Evolutionary conservation across 257 asterid species (phyloP).

Genomic region (Ajuga chamaepitys): DNA sequence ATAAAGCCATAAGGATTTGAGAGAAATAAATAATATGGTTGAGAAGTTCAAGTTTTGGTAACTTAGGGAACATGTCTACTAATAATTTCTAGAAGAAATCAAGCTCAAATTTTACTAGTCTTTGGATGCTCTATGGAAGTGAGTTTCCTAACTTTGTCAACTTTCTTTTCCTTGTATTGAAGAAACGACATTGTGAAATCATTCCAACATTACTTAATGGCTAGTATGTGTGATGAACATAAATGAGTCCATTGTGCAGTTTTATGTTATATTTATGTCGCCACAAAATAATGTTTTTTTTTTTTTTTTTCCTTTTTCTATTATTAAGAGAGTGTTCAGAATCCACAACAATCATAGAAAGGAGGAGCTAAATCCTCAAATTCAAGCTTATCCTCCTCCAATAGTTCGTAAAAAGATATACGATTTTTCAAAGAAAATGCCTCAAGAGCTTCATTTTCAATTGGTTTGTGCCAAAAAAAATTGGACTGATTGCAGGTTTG

Average conservation of each 20-base stretch:
- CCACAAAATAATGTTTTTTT: neutral
- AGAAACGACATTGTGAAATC: neutral
- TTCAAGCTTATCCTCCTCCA: constrained; percentile 56
- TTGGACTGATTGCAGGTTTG: constrained; percentile 27
- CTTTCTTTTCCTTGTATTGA: neutral
- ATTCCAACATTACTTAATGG: neutral
- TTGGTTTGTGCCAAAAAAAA: constrained; percentile 30
- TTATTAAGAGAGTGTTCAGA: constrained; percentile 53
- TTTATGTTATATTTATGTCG: neutral
- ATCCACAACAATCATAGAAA: constrained; percentile 13
- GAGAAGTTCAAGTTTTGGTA: too few species aligned
- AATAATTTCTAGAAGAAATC: too few species aligned
- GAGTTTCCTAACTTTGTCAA: constrained; percentile 15
- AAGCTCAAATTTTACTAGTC: too few species aligned
- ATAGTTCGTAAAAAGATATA: constrained; percentile 33
- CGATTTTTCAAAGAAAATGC: constrained; percentile 51
- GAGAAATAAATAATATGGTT: too few species aligned
- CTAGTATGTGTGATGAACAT: neutral
- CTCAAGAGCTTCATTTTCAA: constrained; percentile 44
- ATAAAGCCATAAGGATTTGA: too few species aligned
- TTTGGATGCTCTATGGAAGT: constrained; percentile 54
- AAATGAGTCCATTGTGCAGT: neutral
- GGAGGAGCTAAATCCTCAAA: constrained; percentile 17
- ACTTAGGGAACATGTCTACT: too few species aligned
- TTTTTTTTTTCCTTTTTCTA: neutral